Base-by-base conservation (phyloP, 768 basidiomycete genomes). In the Boletus sp. region DNA sequence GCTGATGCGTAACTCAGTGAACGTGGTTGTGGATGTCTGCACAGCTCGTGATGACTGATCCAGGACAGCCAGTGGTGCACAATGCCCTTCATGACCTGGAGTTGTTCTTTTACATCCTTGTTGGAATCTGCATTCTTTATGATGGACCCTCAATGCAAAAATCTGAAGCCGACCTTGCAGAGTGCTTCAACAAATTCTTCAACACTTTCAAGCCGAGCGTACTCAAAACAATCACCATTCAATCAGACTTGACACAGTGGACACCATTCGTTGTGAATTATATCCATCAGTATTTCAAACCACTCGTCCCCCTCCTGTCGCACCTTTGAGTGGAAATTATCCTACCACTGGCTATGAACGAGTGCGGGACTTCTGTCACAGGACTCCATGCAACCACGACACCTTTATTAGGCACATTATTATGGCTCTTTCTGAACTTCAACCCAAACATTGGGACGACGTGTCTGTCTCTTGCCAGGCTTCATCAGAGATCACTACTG, bases 151-250 rank as follows among this genome's bases (percentile, higher is more conserved):
- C 4, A 0, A 37, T 30, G 18, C 35, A 30, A 15, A 59, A 55
- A 37, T 42, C 29, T 1, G 24, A 42, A 8, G 29, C 12, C 1
- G 10, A 50, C 0, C 50, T 52, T 20, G 49, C 45, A 7, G 33
- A 55, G 7, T 59, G 58, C 40, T 59, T 24, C 11, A 30, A 59
- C 40, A 51, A 47, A 8, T 29, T 52, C 4, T 59, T 56, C 50
- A 49, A 52, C 14, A 59, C 47, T 2, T 49, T 40, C 24, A 10
- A 48, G 7, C 58, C 29, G 9, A 56, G 58, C 11, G 15, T 55
- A 0, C 39, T 55, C 30, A 55, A 55, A 28, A 55, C 30, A 12
- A 20, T 54, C 12, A 44, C 10, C 1, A 36, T 52, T 8, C 41
- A 45, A 9, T 52, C 20, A 1, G 4, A 52, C 12, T 1, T 52